phyloP scores from a whole-genome alignment of 108 stramenopile species.

The Epithemia pelagica region DNA sequence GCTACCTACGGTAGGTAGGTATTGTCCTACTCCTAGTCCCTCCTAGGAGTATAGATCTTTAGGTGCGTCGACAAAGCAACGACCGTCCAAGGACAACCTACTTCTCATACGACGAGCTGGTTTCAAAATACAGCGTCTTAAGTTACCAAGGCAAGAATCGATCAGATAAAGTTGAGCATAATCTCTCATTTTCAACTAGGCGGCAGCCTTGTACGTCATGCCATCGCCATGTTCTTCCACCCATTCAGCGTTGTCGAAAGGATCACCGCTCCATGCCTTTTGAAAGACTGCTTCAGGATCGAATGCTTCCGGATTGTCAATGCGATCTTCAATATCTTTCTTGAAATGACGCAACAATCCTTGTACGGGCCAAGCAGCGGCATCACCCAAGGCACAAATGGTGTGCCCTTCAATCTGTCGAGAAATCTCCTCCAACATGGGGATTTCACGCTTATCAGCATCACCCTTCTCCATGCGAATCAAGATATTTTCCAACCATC shows the following conservation, averaged over 20 bases:
- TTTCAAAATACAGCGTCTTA: no score
- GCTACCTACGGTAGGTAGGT: no score
- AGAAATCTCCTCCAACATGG: slow-evolving; percentile 99
- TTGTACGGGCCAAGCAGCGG: slow-evolving; percentile 99
- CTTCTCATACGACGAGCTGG: no score
- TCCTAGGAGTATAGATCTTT: no score
- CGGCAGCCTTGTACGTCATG: slow-evolving; percentile 48
- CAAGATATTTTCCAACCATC: slow-evolving; percentile 87
- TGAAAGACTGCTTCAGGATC: slow-evolving; percentile 94
- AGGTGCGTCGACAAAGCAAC: no score
- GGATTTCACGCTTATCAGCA: slow-evolving; percentile 98
- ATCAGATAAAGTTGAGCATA: no score
- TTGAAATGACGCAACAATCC: slow-evolving; percentile 96
- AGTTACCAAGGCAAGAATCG: no score
- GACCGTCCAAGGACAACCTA: no score
- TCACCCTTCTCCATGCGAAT: slow-evolving; percentile 97
- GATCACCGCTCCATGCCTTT: slow-evolving; percentile 91
- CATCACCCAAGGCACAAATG: slow-evolving; percentile 99
- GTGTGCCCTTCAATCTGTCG: slow-evolving; percentile 99
- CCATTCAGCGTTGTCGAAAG: slow-evolving; percentile 88
- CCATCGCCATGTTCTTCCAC: slow-evolving; percentile 83
- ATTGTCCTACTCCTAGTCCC: no score
- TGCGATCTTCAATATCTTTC: slow-evolving; percentile 95
- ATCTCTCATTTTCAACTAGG: no score
- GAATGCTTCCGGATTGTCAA: slow-evolving; percentile 83